phyloP scores from a whole-genome alignment of 805 yeast genomes.

The Middelhovenomyces tepae region DNA sequence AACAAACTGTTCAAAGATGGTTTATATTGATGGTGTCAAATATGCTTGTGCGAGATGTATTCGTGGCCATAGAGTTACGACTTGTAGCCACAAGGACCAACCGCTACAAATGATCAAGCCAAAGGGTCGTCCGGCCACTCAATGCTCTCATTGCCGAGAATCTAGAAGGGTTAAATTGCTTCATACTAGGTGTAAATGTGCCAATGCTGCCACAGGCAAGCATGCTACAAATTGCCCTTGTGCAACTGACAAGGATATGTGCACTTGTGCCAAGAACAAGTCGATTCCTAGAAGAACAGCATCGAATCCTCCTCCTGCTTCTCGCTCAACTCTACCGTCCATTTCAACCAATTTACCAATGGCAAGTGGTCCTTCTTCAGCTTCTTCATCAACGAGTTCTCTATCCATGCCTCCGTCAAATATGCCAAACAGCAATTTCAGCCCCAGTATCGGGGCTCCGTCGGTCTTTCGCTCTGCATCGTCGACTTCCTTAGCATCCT shows the following conservation, averaged over 20 bases:
- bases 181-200: constrained; percentile 29
- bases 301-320: too few relatives aligned
- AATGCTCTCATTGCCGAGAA: constrained; percentile 65
- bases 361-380: too few relatives aligned
- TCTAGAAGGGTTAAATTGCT: constrained; percentile 18
- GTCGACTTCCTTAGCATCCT: too few relatives aligned
- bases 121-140: constrained; percentile 92
- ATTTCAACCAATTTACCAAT: too few relatives aligned
- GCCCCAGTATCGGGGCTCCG: too few relatives aligned
- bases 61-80: constrained; percentile 91
- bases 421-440: constrained; percentile 1
- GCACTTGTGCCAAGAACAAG: constrained; percentile 45
- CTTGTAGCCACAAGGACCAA: constrained; percentile 87
- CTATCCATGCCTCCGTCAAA: too few relatives aligned
- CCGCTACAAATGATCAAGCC: constrained; percentile 91
- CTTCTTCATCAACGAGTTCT: too few relatives aligned
- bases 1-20: too few relatives aligned
- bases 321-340: constrained; percentile 1
- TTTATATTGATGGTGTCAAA: constrained; percentile 81
- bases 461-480: too few relatives aligned
- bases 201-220: constrained; percentile 8
- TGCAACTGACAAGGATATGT: constrained; percentile 50
- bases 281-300: too few relatives aligned
- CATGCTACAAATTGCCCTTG: constrained; percentile 19
- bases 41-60: constrained; percentile 96